Base-by-base conservation (phyloP, 1,139 yeast genomes). In the Pichia sp. region DNA sequence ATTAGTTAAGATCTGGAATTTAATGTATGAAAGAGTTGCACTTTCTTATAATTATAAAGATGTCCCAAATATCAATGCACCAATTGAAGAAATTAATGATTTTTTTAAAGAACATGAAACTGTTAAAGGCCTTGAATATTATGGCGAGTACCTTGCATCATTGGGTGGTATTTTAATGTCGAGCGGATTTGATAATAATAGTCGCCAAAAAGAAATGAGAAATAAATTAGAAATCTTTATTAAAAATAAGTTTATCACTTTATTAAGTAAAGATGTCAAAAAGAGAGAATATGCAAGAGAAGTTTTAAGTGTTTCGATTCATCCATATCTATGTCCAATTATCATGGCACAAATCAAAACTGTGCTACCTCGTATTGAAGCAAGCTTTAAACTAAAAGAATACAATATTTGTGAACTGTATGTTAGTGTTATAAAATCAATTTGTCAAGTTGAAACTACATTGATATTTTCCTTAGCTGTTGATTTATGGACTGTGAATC, bases 1-100 rank as follows among this genome's bases (percentile, higher is more conserved):
- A 1, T 65, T 86, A 36, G 69, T 77, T 39, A 78, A 76, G 48
- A 78, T 82, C 1, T 83, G 92, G 85, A 60, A 72, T 6, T 65
- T 78, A 38, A 75, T 84, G 50, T 82, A 76, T 59, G 72, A 72
- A 37, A 42, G 62, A 53, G 30, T 62, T 25, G 42, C 51, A 3
- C 12, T 37, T 6, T 48, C 52, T 11, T 59, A 53, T 48, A 40
- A 49, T 26, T 50, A 53, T 46, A 38, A 46, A 7, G 45, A 50
- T 11, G 34, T 52, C 4, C 40, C 50, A 4, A 27, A 40, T 16
- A 45, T 43, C 60, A 45, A 62, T 62, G 7, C 52, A 42, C 22
- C 53, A 56, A n/a, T 23, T 27, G 39, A 62, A 58, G 62, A 27
- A 50, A 56, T 42, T 48, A 56, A 27, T 54, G 56, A 32, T 40